Conservation (phyloP, 352 stramenopile genomes). For the Globisporangium paroecandrum region DNA sequence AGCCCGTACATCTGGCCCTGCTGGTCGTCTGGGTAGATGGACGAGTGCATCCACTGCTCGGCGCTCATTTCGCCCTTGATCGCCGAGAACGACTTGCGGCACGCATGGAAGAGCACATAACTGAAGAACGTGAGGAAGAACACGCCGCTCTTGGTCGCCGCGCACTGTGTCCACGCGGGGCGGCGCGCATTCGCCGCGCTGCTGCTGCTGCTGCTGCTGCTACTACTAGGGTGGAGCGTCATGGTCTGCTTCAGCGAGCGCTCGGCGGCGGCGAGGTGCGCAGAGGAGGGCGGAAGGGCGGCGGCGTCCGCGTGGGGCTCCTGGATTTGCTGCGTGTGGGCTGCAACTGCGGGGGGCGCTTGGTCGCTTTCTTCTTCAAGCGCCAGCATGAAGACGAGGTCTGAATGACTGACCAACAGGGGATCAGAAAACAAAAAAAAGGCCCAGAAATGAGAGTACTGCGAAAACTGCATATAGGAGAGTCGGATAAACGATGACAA, state of each 20-base stretch:
- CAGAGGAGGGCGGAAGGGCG: background rate
- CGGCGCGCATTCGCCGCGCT: background rate
- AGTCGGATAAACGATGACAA: background rate
- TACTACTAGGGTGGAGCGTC: background rate
- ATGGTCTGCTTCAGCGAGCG: conserved; percentile 1
- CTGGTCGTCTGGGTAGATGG: conserved; percentile 48
- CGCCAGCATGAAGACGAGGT: conserved; percentile 4
- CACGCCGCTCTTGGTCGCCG: conserved; percentile 51
- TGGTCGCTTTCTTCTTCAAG: conserved; percentile 10
- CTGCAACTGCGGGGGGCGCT: background rate
- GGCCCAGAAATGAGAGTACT: background rate
- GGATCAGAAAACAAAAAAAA: background rate
- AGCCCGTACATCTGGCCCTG: conserved; percentile 80
- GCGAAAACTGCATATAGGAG: background rate
- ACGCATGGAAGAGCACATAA: conserved; percentile 77
- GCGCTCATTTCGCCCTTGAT: conserved; percentile 81
- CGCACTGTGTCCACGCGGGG: conserved; percentile 11
- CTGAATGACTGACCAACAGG: background rate
- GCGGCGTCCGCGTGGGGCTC: background rate
- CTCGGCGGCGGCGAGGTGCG: conserved; percentile 5
- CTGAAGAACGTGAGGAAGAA: conserved; percentile 79
- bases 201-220: background rate
- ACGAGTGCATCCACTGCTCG: conserved; percentile 75
- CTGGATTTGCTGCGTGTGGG: background rate
- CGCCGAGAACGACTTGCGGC: conserved; percentile 75